Evolutionary conservation across 169 alveolate species (phyloP).

Genomic region (Cryptosporidium xiaoi): DNA sequence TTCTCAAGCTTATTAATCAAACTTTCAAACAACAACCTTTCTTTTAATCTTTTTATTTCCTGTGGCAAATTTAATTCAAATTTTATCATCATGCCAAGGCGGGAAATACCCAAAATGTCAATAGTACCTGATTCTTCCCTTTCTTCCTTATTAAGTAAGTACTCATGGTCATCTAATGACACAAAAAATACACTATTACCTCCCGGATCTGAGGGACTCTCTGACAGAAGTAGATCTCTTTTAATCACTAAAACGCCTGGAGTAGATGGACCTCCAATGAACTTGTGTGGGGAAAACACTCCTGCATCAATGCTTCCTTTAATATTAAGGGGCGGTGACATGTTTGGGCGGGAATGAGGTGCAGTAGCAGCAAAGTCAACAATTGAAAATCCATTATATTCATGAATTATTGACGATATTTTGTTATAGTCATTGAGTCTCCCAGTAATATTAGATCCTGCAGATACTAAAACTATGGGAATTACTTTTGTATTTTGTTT

Average conservation of each 20-base stretch:
- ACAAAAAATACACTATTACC: conserved; percentile 93
- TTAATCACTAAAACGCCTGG: conserved; percentile 90
- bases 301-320: conserved; percentile 87
- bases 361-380: conserved; percentile 89
- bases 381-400: conserved; percentile 82
- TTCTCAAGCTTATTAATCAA: neutral
- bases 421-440: conserved; percentile 79
- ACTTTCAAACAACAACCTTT: conserved; percentile 41
- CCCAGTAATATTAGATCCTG: conserved; percentile 91
- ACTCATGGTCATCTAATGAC: conserved; percentile 87
- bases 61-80: conserved; percentile 82
- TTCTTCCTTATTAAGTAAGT: conserved; percentile 85
- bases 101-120: conserved; percentile 88
- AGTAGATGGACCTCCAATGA: conserved; percentile 92
- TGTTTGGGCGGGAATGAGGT: conserved; percentile 83
- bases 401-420: conserved; percentile 81
- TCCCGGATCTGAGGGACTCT: conserved; percentile 85
- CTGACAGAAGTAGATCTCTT: conserved; percentile 82
- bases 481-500: conserved; percentile 56
- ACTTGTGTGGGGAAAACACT: conserved; percentile 92
- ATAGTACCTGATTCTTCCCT: conserved; percentile 97
- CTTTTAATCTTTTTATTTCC: conserved; percentile 68
- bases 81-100: conserved; percentile 89
- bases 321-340: conserved; percentile 78
- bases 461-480: conserved; percentile 82